These are phyloP conservation scores for Ziziphus jujuba DNA, from an alignment of 306 rosid species.

Conservation along the genomic window DNA sequence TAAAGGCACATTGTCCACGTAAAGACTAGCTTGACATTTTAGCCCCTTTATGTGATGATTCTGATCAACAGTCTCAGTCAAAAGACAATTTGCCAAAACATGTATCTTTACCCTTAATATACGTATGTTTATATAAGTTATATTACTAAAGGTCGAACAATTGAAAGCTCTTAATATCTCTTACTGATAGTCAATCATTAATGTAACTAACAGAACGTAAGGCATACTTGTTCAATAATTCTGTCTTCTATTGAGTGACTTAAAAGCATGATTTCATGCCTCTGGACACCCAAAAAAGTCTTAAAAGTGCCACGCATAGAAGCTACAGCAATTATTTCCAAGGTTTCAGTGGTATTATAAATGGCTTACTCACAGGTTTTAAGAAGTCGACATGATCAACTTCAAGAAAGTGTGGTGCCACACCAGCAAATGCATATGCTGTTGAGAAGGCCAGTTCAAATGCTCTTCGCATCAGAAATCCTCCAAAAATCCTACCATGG, in stretches of 20 bases:
- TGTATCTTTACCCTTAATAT: no score
- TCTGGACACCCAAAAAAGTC: neutral
- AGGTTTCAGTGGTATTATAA: neutral
- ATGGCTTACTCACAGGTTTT: constrained; percentile 65
- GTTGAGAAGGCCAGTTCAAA: constrained; percentile 87
- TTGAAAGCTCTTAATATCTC: no score
- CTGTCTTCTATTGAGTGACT: neutral
- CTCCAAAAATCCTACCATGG: constrained; percentile 88
- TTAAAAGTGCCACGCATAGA: neutral
- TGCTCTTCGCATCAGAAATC: constrained; percentile 88
- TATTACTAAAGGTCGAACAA: no score
- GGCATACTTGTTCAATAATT: no score
- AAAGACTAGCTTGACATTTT: no score
- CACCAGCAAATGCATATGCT: constrained; percentile 78
- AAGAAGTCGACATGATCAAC: constrained; percentile 90
- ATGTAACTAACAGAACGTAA: no score
- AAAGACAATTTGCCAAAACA: no score
- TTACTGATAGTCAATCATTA: no score
- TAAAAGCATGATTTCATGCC: neutral
- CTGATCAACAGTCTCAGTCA: no score
- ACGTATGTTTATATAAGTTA: no score
- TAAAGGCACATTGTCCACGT: no score
- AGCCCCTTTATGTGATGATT: no score
- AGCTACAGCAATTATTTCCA: neutral
- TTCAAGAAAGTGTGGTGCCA: constrained; percentile 77